These are phyloP conservation scores for Suaeda aralocaspica DNA, from an alignment of 148 eudicot species.

Conservation along the genomic window DNA sequence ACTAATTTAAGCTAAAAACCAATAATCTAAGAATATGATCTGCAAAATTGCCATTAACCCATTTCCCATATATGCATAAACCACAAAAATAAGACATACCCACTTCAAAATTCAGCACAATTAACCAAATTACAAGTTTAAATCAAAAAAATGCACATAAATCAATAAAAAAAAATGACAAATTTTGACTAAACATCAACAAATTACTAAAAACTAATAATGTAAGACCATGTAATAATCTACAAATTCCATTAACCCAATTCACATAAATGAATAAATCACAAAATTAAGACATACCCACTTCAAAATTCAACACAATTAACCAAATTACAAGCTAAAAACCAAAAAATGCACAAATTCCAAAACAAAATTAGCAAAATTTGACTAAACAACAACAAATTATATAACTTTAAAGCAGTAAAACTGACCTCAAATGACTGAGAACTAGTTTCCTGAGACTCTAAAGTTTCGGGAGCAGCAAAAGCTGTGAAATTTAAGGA, in stretches of 20 bases:
- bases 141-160: no score
- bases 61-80: no score
- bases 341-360: neutral
- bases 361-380: no score
- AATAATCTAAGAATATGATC: no score
- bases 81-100: no score
- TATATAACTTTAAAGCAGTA: neutral
- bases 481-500: slow-evolving; percentile 22
- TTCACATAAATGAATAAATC: neutral
- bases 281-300: neutral
- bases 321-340: neutral
- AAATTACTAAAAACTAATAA: slow-evolving; percentile 1
- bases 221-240: neutral
- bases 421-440: slow-evolving; percentile 22
- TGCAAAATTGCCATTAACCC: no score
- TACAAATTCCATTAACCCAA: slow-evolving; percentile 4
- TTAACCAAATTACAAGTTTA: no score
- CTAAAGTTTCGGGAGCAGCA: slow-evolving; percentile 46
- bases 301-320: neutral
- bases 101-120: no score
- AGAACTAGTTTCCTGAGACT: slow-evolving; percentile 20
- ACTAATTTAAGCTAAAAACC: no score
- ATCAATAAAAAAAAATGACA: no score
- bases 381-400: slow-evolving; percentile 1
- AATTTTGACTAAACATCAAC: no score